Evolutionary conservation across 2,329 filamentous ascomycete genomes (phyloP), one percentile per base, ranked within the genome.

Genomic region (Nannizziopsis arthrosporioides): DNA sequence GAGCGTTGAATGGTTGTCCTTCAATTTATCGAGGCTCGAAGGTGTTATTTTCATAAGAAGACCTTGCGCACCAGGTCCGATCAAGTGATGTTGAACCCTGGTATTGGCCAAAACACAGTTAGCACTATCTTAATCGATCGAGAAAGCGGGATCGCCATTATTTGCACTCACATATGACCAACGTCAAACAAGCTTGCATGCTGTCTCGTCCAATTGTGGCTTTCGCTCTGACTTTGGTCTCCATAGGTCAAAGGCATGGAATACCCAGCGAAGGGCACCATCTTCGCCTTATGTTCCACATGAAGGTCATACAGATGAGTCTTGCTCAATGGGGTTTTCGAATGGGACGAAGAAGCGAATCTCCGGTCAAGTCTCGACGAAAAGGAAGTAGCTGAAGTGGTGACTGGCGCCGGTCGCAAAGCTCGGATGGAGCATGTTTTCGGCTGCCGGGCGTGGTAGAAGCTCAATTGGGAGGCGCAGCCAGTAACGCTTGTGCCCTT

Each of bases 211-310:
- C 90, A 95, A 59, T 81, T 76, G 72, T 96, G 92, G 45, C 87
- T 94, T 52, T 88, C 85, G 56, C 78, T 75, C 54, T 95, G 83
- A 57, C 83, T 82, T 55, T 85, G 75, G 55, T 81, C 77, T 31
- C 75, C 68, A 71, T 96, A 98, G 66, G 92, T 84, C 39, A 98
- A 81, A 6, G 92, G 92, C 87, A 98, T 95, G 57, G 78, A 74
- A 71, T 82, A 94, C 56, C 87, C 88, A 54, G 85, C 90, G 68
- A 95, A 98, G n/a, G 87, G 85, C 43, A 95, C 90, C 80, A 96
- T 92, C 71, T 94, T 95, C 56, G 77, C 92, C 56, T 86, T 86
- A 62, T 85, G 73, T 50, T 78, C 74, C 53, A 89, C 61, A 65
- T 94, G 85, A 17, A 93, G 72, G 58, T 87, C 81, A 66, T 90